Conservation (phyloP, 768 basidiomycete species). For the Agrocybe chaxingu region DNA sequence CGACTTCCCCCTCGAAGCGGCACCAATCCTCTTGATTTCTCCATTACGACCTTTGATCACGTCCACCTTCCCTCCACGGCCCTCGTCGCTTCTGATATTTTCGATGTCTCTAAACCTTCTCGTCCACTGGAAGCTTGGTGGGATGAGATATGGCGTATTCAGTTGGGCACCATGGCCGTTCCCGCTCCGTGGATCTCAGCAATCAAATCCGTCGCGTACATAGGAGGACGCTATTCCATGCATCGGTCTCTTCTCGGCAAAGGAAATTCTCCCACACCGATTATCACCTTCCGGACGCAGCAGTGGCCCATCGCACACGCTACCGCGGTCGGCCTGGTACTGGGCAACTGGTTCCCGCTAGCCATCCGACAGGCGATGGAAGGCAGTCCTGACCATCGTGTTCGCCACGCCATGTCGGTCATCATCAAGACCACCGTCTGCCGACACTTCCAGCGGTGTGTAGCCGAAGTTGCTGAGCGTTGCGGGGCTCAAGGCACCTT, state of each 20-base stretch:
- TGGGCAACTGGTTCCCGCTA: conserved; percentile 44
- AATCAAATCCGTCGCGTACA: conserved; percentile 51
- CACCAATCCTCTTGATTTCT: conserved; percentile 52
- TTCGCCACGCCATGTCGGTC: conserved; percentile 54
- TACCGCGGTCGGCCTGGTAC: conserved; percentile 47
- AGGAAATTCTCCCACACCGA: conserved; percentile 39
- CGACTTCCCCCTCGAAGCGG: conserved; percentile 50
- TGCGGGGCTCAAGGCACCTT: conserved; percentile 68
- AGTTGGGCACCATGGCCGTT: conserved; percentile 50
- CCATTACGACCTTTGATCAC: conserved; percentile 53
- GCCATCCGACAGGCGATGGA: conserved; percentile 35
- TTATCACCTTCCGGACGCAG: conserved; percentile 63
- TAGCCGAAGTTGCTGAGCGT: conserved; percentile 54
- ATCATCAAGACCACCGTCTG: conserved; percentile 54
- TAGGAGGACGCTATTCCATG: conserved; percentile 56
- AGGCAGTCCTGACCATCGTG: conserved; percentile 36
- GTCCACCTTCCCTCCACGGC: conserved; percentile 49
- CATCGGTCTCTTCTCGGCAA: conserved; percentile 50
- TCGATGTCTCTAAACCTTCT: conserved; percentile 34
- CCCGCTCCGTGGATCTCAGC: conserved; percentile 48
- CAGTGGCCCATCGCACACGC: conserved; percentile 57
- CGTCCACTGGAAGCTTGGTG: conserved; percentile 49
- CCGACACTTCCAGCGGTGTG: conserved; percentile 49
- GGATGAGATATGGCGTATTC: conserved; percentile 54
- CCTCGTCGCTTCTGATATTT: conserved; percentile 42